Percentiles rank a stretch among this genome's conserved stretches.
These are phyloP conservation scores for Epichloe aotearoae DNA, from an alignment of 2,329 filamentous ascomycete species.

Conservation along the genomic window DNA sequence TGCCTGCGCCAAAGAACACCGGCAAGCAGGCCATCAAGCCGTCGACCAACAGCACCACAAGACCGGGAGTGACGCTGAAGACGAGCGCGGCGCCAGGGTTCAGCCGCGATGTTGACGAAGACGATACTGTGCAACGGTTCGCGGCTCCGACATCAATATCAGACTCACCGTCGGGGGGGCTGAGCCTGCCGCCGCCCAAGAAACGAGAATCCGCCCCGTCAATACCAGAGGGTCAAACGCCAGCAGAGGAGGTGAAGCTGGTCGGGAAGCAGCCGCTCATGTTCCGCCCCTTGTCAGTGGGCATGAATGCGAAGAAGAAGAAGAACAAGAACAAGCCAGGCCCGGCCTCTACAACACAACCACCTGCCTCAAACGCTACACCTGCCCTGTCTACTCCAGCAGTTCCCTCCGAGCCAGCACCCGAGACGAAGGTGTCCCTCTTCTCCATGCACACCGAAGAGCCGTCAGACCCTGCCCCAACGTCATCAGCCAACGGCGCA, in stretches of 20 bases:
- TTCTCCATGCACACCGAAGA: slow-evolving; percentile 49
- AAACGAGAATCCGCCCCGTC: slow-evolving; percentile 29
- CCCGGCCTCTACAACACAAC: slow-evolving; percentile 3
- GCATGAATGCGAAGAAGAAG: slow-evolving; percentile 60
- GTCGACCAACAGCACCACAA: slow-evolving; percentile 18
- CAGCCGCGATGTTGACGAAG: slow-evolving; percentile 38
- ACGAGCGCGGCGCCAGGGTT: slow-evolving; percentile 78
- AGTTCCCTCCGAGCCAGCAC: slow-evolving; percentile 10
- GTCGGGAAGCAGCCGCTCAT: slow-evolving; percentile 70
- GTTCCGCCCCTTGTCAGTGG: slow-evolving; percentile 82
- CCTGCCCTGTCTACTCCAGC: background rate
- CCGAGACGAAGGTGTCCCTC: slow-evolving; percentile 47
- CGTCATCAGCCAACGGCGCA: slow-evolving; percentile 11
- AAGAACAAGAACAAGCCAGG: slow-evolving; percentile 25
- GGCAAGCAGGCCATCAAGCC: slow-evolving; percentile 17
- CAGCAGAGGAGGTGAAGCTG: slow-evolving; percentile 51
- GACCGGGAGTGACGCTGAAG: slow-evolving; percentile 50
- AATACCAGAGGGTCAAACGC: slow-evolving; percentile 42
- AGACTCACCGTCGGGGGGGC: slow-evolving; percentile 8
- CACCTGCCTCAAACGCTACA: slow-evolving; percentile 7
- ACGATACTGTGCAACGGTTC: slow-evolving; percentile 4
- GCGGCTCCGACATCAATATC: slow-evolving; percentile 5
- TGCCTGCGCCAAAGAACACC: slow-evolving; percentile 67
- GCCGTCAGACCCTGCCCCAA: slow-evolving; percentile 11
- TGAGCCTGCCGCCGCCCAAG: slow-evolving; percentile 29